These are phyloP conservation scores for Colletotrichum brevisporum DNA, from an alignment of 2,329 filamentous ascomycete species.

Conservation along the genomic window DNA sequence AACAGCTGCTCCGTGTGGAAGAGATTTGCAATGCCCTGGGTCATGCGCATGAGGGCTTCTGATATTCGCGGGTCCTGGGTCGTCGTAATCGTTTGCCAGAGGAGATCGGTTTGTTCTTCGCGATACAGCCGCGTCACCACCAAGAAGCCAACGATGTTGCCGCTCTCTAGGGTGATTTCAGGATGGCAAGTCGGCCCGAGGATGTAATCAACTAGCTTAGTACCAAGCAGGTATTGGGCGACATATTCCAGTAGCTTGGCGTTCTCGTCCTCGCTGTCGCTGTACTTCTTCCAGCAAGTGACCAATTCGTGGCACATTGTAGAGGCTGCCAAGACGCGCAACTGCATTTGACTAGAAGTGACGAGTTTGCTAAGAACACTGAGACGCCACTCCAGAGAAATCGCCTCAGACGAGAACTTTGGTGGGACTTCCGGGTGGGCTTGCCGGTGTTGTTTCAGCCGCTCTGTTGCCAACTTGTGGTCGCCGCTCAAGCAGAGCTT, in stretches of 20 bases:
- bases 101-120: conserved; percentile 78
- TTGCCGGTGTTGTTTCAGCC: conserved; percentile 50
- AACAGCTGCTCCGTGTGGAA: conserved; percentile 66
- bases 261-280: conserved; percentile 59
- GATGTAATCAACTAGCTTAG: conserved; percentile 86
- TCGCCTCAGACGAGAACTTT: conserved; percentile 61
- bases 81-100: conserved; percentile 87
- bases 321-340: conserved; percentile 85
- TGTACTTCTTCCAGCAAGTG: conserved; percentile 71
- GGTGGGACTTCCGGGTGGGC: conserved; percentile 55
- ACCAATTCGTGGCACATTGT: conserved; percentile 81
- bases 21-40: conserved; percentile 62
- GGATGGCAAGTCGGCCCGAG: conserved; percentile 93
- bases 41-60: conserved; percentile 82
- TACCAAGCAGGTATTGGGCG: conserved; percentile 76
- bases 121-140: conserved; percentile 83
- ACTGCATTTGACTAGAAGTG: conserved; percentile 88
- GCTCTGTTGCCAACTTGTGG: conserved; percentile 52
- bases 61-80: conserved; percentile 89
- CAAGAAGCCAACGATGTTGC: conserved; percentile 89
- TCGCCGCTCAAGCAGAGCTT: conserved; percentile 56
- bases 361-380: conserved; percentile 79
- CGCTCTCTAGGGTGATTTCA: conserved; percentile 85
- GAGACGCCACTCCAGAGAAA: conserved; percentile 79
- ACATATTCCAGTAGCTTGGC: conserved; percentile 73